These are phyloP conservation scores for Flaveria sonorensis DNA, from an alignment of 129 eudicot genomes.

Conservation along the genomic window DNA sequence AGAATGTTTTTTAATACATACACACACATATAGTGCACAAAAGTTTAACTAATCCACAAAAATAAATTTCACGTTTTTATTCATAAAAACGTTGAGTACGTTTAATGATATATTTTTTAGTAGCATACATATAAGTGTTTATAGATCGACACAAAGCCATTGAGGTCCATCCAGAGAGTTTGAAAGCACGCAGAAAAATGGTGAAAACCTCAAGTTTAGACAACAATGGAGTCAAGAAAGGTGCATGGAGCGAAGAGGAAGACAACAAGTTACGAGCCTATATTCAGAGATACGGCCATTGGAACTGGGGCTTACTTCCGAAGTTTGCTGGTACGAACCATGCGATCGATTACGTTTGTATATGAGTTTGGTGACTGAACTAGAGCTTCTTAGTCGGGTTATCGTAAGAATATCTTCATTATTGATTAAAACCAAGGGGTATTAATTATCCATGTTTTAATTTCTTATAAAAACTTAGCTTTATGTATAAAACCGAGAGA, in stretches of 20 bases:
- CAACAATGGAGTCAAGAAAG: conserved; percentile 22
- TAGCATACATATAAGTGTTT: not conserved
- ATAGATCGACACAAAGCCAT: not conserved
- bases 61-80: not conserved
- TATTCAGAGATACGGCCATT: conserved; percentile 29
- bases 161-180: not conserved
- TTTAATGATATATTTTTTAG: not conserved
- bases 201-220: conserved; percentile 1
- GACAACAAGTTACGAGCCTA: conserved; percentile 28
- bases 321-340: conserved; percentile 26
- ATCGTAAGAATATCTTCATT: too few relatives aligned
- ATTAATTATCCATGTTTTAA: too few relatives aligned
- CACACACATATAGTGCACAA: not conserved
- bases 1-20: too few relatives aligned
- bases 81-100: not conserved
- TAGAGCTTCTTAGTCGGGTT: too few relatives aligned
- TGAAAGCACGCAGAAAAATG: not conserved
- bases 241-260: conserved; percentile 39
- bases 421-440: too few relatives aligned
- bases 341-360: not conserved
- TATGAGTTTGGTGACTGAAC: not conserved
- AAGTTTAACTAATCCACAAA: not conserved
- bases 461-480: too few relatives aligned
- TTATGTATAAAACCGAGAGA: too few relatives aligned
- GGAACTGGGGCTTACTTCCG: conserved; percentile 28